Conservation (phyloP, 805 yeast genomes). For the Suhomyces prunicola region DNA sequence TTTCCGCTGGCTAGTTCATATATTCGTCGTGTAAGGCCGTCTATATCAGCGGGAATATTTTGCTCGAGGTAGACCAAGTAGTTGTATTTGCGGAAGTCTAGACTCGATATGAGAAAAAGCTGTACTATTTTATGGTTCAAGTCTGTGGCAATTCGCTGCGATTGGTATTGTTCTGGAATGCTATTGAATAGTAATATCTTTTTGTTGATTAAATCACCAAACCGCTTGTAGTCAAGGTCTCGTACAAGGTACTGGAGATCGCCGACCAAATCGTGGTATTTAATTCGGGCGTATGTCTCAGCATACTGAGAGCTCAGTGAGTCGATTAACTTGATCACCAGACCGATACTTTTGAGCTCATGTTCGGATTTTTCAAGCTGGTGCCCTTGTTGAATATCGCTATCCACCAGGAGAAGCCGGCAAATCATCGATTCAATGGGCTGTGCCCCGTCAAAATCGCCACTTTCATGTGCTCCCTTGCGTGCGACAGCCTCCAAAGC, state of each 20-base stretch:
- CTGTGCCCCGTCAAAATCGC: neutral
- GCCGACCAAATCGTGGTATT: slow-evolving; percentile 30
- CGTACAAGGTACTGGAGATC: slow-evolving; percentile 29
- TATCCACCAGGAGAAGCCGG: neutral
- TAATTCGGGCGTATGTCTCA: slow-evolving; percentile 14
- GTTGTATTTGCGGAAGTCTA: slow-evolving; percentile 32
- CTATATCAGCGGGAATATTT: neutral
- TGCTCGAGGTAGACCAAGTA: slow-evolving; percentile 17
- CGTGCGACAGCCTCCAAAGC: neutral
- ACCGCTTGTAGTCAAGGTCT: slow-evolving; percentile 8
- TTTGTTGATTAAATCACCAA: slow-evolving; percentile 26
- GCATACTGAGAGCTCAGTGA: neutral
- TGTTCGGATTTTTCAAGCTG: neutral
- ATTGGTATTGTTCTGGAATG: slow-evolving; percentile 3
- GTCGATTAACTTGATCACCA: neutral
- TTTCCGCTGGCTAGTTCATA: slow-evolving; percentile 8
- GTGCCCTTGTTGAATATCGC: neutral
- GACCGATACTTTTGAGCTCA: neutral
- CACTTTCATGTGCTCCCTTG: neutral
- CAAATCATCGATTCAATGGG: neutral
- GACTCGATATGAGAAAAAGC: slow-evolving; percentile 27
- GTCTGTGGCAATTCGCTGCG: neutral
- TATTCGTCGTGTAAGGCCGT: slow-evolving; percentile 4
- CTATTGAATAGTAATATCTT: slow-evolving; percentile 23
- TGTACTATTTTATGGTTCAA: slow-evolving; percentile 28